Conservation (phyloP, 2,329 filamentous ascomycete species). For the Ascocoryne sarcoides region DNA sequence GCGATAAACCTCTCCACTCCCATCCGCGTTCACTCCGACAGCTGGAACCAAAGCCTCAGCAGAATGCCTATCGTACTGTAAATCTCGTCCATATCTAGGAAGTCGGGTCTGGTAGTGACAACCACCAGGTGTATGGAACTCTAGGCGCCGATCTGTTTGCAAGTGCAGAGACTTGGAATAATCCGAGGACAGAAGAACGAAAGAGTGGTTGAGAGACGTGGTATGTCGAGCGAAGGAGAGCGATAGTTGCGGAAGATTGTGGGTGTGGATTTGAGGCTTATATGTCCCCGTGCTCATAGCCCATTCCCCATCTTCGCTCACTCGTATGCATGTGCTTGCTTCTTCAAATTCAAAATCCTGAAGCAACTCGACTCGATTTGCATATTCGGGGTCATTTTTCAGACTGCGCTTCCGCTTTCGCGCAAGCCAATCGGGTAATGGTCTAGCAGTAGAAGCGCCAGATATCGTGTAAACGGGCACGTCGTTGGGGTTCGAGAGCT, state of each 20-base stretch:
- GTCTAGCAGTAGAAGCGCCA: slow-evolving; percentile 77
- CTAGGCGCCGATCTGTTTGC: slow-evolving; percentile 81
- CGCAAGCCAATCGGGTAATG: slow-evolving; percentile 91
- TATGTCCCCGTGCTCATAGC: slow-evolving; percentile 85
- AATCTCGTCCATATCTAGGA: slow-evolving; percentile 83
- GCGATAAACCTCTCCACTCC: slow-evolving; percentile 84
- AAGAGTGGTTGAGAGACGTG: slow-evolving; percentile 82
- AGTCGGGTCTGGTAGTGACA: slow-evolving; percentile 85
- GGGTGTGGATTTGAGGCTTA: slow-evolving; percentile 81
- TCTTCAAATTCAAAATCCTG: slow-evolving; percentile 98
- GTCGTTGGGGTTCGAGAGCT: slow-evolving; percentile 71
- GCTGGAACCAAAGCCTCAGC: slow-evolving; percentile 82
- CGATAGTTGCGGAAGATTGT: slow-evolving; percentile 85
- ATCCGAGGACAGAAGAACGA: slow-evolving; percentile 78
- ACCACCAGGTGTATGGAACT: slow-evolving; percentile 85
- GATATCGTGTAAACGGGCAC: slow-evolving; percentile 94
- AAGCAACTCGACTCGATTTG: slow-evolving; percentile 85
- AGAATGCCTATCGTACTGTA: slow-evolving; percentile 73
- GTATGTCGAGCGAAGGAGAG: slow-evolving; percentile 94
- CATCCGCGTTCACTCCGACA: slow-evolving; percentile 78
- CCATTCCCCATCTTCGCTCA: slow-evolving; percentile 95
- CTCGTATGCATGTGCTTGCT: slow-evolving; percentile 79
- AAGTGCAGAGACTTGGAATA: slow-evolving; percentile 93
- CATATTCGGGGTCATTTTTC: slow-evolving; percentile 87
- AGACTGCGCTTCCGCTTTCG: slow-evolving; percentile 81